Evolutionary conservation across 169 alveolate species (phyloP), one percentile per base, ranked within the genome.

Genomic region (Plasmodium coatneyi): DNA sequence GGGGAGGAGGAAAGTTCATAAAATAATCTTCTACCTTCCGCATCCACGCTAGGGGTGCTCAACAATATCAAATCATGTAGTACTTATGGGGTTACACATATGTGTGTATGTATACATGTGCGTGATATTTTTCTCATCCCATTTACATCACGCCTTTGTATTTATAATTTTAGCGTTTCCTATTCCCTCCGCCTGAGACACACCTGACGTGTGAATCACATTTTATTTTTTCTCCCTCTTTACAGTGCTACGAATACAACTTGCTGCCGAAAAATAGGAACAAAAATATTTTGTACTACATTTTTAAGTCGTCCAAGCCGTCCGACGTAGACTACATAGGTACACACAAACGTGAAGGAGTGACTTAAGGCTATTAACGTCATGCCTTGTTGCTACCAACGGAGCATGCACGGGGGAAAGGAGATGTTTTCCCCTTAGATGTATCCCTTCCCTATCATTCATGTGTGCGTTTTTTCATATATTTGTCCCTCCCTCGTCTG

Each of bases 241-340:
- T 19, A 10, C 72, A 86, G 93, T 86, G 93, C 81, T 86, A 86
- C 36, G 93, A 86, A 36, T 86, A 74, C 56, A 86, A 86, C 43
- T 76, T 86, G 56, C 80, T 86, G n/a, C 93, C 93, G 66, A 72
- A 76, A 60, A 32, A 76, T 52, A 86, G 56, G 70, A 74, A 86
- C 81, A 86, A 76, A 36, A 84, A 86, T 22, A 56, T 76, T 12
- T 28, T 86, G 36, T 76, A 78, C 43, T 86, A 86, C 82, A 86
- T 86, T 12, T 86, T 86, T 49, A 74, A 78, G 22, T 52, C 84
- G 41, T 49, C 93, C 43, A 86, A 86, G 10, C 80, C 83, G 1
- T 74, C 46, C 30, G 80, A 76, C 32, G 46, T 22, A 25, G 86
- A 80, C 54, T 74, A 56, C 49, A 86, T 86, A 86, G 93, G 93